A percentile compares a stretch with the other conserved stretches of the same genome.
phyloP scores from a whole-genome alignment of 331 rosid genomes.

The Telfairia occidentalis region DNA sequence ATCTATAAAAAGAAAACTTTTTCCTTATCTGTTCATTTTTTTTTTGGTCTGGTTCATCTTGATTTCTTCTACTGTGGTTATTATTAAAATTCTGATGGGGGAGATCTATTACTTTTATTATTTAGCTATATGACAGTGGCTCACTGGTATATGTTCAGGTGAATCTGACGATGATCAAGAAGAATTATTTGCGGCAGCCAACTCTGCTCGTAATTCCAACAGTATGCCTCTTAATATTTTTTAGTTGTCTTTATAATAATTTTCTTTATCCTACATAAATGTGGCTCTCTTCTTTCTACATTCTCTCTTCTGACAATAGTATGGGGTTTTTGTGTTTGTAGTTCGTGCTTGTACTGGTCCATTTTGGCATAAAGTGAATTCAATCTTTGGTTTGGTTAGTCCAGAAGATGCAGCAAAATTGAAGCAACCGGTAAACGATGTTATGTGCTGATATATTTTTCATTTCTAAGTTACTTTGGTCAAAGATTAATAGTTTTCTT shows the following conservation, averaged over 20 bases:
- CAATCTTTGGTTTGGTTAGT: constrained; percentile 46
- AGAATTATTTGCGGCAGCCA: constrained; percentile 63
- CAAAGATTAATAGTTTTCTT: not conserved
- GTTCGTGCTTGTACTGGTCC: constrained; percentile 58
- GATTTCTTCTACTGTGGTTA: not conserved
- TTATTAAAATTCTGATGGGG: not conserved
- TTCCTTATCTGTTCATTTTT: not conserved
- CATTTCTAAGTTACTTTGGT: not conserved
- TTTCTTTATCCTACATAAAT: not conserved
- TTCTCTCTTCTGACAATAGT: constrained; percentile 17
- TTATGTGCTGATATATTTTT: constrained; percentile 13
- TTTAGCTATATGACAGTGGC: not conserved
- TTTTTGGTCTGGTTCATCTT: not conserved
- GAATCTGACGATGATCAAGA: constrained; percentile 71
- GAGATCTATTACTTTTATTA: not conserved
- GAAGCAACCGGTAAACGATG: constrained; percentile 59
- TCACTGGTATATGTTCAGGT: constrained; percentile 26
- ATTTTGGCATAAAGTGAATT: constrained; percentile 73
- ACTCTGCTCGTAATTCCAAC: constrained; percentile 51
- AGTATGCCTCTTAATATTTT: constrained; percentile 32
- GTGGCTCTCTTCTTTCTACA: not conserved
- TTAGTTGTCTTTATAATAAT: not conserved
- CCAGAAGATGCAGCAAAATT: constrained; percentile 57
- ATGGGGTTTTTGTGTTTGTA: constrained; percentile 25
- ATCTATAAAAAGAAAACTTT: not conserved